phyloP scores from a whole-genome alignment of 208 protist genomes.

The Crithidia mellificae region DNA sequence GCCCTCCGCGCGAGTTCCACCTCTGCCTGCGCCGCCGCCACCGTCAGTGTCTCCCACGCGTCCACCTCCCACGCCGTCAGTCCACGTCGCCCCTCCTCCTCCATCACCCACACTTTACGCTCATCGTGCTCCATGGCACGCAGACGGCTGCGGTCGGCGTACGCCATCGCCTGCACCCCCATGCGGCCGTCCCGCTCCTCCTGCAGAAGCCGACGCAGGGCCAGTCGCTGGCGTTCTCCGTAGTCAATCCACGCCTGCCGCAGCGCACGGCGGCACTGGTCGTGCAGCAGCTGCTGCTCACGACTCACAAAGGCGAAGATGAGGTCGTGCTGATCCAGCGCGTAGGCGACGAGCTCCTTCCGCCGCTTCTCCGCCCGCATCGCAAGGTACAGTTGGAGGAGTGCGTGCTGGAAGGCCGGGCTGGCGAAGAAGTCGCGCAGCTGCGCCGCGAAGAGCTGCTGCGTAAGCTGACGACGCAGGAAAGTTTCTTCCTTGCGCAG shows the following conservation, averaged over 20 bases:
- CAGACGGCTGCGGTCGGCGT: slow-evolving; percentile 9
- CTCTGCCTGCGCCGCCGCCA: slow-evolving; percentile 26
- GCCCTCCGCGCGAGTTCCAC: slow-evolving; percentile 23
- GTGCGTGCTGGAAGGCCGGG: slow-evolving; percentile 22
- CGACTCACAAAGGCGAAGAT: slow-evolving; percentile 37
- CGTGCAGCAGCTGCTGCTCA: slow-evolving; percentile 18
- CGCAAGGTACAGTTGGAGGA: slow-evolving; percentile 43
- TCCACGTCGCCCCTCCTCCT: slow-evolving; percentile 24
- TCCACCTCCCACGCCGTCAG: slow-evolving; percentile 18
- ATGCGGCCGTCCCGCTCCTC: slow-evolving; percentile 50
- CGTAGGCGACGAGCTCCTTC: slow-evolving; percentile 46
- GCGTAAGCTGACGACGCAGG: slow-evolving; percentile 39
- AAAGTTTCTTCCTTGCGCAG: slow-evolving; percentile 51
- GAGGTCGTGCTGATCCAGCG: slow-evolving; percentile 56
- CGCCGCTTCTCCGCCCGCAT: slow-evolving; percentile 49
- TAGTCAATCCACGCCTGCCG: slow-evolving; percentile 23
- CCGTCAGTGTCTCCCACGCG: slow-evolving; percentile 17
- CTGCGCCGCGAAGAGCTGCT: slow-evolving; percentile 16
- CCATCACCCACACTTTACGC: not conserved
- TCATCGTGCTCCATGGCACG: slow-evolving; percentile 7
- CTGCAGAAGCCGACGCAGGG: slow-evolving; percentile 31
- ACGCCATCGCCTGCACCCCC: slow-evolving; percentile 40
- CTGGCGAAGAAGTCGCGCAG: slow-evolving; percentile 30
- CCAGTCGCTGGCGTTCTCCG: slow-evolving; percentile 29
- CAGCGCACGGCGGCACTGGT: slow-evolving; percentile 13